Evolutionary conservation across 1,284 basidiomycete genomes (phyloP), one percentile per base, ranked within the genome.

Genomic region (Sanghuangporus sanghuang): DNA sequence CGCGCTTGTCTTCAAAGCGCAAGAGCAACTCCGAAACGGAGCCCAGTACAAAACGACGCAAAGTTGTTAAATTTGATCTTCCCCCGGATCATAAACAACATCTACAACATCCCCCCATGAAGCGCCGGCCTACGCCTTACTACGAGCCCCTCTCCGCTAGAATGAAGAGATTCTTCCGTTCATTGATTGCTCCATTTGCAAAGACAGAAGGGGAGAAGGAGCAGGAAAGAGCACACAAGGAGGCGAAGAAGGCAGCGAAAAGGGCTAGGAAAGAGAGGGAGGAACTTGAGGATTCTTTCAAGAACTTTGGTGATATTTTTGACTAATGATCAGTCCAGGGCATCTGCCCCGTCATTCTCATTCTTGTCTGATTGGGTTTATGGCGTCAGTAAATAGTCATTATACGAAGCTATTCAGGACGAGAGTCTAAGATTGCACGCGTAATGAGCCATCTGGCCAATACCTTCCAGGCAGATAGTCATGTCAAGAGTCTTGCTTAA

Each of bases 21-120:
- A 54, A 54, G 53, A 54, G 53, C 18, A 18, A 36, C 16, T 12
- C 32, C 6, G 53, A 38, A 8, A 5, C 36, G 4, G 53, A 54
- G 16, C 11, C 9, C 11, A 11, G 16, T 18, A n/a, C 53, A n/a
- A 54, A 54, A 18, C 53, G 53, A 12, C 53, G 53, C 53, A 54
- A 54, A 54, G 44, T 46, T 46, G 53, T 54, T 27, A 23, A 54
- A 8, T 54, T 54, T 36, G 53, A n/a, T n/a, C 53, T 54, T 54
- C 53, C 53, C 18, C 27, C 53, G 11, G 35, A 38, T 54, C 53
- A 54, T 7, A 35, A 36, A 32, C 32, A 54, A 36, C 53, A 54
- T n/a, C 53, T 36, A 32, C 32, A 54, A 36, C 53, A 54, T n/a
- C 53, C 53, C 2, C 53, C 32, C 16, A 54, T 54, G 11, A 54